Percentiles rank a stretch among this genome's conserved stretches.
Evolutionary conservation across 805 yeast genomes (phyloP).

Genomic region (Cyberlindnera suaveolens): DNA sequence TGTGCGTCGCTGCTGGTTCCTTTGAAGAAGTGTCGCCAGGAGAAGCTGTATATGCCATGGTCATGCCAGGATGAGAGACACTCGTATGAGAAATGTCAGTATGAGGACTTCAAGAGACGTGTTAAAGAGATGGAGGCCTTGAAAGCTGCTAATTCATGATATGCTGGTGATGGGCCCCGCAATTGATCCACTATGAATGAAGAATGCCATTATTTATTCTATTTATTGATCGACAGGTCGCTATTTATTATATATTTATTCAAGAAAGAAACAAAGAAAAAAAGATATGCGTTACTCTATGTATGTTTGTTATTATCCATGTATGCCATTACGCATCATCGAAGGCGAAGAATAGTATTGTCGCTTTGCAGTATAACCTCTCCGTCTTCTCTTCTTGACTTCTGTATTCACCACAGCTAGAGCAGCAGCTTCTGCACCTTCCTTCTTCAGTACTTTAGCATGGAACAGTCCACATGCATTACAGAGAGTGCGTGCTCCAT

Average conservation of each 20-base stretch:
- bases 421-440: conserved; percentile 25
- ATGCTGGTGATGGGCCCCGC: too few species aligned
- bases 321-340: too few species aligned
- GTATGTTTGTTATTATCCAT: too few species aligned
- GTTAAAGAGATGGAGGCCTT: conserved; percentile 60
- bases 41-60: conserved; percentile 57
- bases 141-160: conserved; percentile 27
- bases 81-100: conserved; percentile 80
- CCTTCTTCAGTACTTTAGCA: conserved; percentile 54
- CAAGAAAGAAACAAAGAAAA: too few species aligned
- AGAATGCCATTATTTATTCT: background rate
- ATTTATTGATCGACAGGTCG: background rate
- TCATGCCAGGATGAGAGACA: conserved; percentile 75
- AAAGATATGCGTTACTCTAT: too few species aligned
- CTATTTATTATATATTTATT: conserved; percentile 6
- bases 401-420: background rate
- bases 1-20: conserved; percentile 66
- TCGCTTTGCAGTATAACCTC: too few species aligned
- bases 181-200: background rate
- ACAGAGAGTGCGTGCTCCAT: conserved; percentile 68
- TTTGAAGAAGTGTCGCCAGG: conserved; percentile 54
- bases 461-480: conserved; percentile 80
- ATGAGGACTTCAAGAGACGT: conserved; percentile 74
- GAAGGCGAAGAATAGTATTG: too few species aligned
- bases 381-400: too few species aligned